phyloP scores from a whole-genome alignment of 2,329 filamentous ascomycete species.

The Capronia epimyces region DNA sequence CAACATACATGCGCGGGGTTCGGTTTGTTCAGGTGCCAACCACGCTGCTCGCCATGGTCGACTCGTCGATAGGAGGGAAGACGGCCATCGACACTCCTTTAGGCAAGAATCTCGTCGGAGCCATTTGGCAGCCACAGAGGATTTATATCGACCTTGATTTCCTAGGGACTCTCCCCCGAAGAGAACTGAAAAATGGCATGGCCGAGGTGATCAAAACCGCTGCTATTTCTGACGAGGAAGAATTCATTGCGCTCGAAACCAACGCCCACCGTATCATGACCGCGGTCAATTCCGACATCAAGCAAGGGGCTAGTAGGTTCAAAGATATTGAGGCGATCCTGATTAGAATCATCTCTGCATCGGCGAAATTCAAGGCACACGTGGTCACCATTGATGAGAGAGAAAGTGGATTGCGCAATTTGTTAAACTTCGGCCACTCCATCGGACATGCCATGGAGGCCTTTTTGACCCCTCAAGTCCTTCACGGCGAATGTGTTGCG shows the following conservation, averaged over 20 bases:
- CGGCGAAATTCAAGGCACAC: constrained; percentile 85
- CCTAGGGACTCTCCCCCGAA: constrained; percentile 77
- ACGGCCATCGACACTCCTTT: constrained; percentile 94
- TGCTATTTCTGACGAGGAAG: constrained; percentile 85
- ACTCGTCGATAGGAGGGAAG: constrained; percentile 97
- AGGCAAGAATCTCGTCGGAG: constrained; percentile 91
- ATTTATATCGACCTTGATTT: constrained; percentile 94
- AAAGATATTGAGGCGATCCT: constrained; percentile 64
- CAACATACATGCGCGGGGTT: constrained; percentile 97
- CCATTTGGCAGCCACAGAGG: constrained; percentile 91
- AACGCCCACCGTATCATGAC: constrained; percentile 72
- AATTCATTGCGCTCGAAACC: constrained; percentile 77
- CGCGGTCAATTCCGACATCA: constrained; percentile 59
- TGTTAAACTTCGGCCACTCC: constrained; percentile 96
- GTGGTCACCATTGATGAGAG: constrained; percentile 93
- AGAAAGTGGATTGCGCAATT: constrained; percentile 86
- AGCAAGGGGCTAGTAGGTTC: constrained; percentile 56
- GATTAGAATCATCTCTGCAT: constrained; percentile 78
- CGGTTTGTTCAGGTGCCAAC: constrained; percentile 96
- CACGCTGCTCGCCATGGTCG: constrained; percentile 91
- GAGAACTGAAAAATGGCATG: constrained; percentile 98
- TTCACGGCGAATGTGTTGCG: constrained; percentile 92
- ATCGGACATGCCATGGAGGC: constrained; percentile 97
- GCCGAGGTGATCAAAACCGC: constrained; percentile 97
- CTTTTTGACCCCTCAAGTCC: constrained; percentile 86